Base-by-base conservation (phyloP, 768 basidiomycete species). In the Tulasnella sp. region DNA sequence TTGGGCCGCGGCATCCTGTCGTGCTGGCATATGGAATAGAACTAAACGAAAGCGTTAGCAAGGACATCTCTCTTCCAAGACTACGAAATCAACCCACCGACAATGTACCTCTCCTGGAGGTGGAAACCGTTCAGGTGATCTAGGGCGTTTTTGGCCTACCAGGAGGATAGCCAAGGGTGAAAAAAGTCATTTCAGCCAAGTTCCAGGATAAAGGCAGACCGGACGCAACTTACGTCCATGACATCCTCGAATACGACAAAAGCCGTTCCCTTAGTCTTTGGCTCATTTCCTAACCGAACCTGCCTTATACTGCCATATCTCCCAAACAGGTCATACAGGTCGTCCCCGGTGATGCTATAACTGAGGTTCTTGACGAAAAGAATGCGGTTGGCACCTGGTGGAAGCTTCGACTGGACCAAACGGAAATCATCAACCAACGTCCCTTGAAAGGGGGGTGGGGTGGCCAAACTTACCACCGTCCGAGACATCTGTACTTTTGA, bases 121-220 rank as follows among this genome's bases (percentile, higher is more conserved):
- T 99, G 94, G 73, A 99, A 99, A 42, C 94, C 94, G 64, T 98
- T 98, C 66, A 98, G 70, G 69, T 96, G 92, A 67, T 93, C 93
- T 57, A 96, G 79, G 0, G 94, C 94, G 66, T 93, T 92, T 71
- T 96, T 94, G 19, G 94, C 94, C 88, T 96, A 65, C 11, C 53
- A 42, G 23, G 15, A 57, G 53, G 19, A 25, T 57, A 23, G 23
- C 21, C 23, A 15, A 27, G 29, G 41, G 17, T 40, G 19, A 29
- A 48, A 34, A 4, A 31, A 21, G 14, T 29, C 23, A 23, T 6
- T 15, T 5, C 12, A 49, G 23, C 49, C n/a, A 50, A 41, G 36
- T 25, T 9, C 32, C 27, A 58, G 29, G 45, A 7, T 36, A 34
- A 32, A 21, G 23, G 14, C 12, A 29, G 31, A 12, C 73, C 82